Conservation (phyloP, 352 stramenopile genomes). For the Hyaloperonospora brassicae region DNA sequence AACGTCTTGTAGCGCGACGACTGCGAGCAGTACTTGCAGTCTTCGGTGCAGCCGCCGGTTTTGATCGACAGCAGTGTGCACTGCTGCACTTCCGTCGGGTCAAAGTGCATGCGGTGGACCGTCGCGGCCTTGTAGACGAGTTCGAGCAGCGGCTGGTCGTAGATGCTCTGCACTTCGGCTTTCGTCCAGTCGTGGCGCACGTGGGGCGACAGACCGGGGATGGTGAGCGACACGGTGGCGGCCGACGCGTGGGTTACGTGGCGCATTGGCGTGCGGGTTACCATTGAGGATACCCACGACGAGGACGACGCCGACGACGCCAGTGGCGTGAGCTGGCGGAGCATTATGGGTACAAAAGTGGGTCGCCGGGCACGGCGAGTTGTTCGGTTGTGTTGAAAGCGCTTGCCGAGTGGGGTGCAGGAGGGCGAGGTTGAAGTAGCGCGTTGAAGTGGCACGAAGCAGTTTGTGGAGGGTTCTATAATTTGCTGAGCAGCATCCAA, state of each 20-base stretch:
- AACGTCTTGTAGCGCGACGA: slow-evolving; percentile 96
- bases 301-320: no score
- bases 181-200: slow-evolving; percentile 90
- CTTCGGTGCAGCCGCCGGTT: slow-evolving; percentile 91
- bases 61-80: slow-evolving; percentile 97
- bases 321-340: no score
- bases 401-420: no score
- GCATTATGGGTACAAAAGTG: no score
- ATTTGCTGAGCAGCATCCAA: no score
- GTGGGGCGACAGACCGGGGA: slow-evolving; percentile 58
- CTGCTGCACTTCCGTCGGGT: slow-evolving; percentile 95
- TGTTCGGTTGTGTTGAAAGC: no score
- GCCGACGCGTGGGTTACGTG: not conserved
- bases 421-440: no score
- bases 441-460: no score
- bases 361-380: no score
- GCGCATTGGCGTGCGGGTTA: no score
- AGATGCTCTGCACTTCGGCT: slow-evolving; percentile 92
- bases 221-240: slow-evolving; percentile 47
- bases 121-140: slow-evolving; percentile 94
- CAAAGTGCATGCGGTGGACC: slow-evolving; percentile 96
- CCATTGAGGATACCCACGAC: no score
- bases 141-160: slow-evolving; percentile 92
- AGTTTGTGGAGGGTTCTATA: no score
- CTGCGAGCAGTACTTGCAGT: slow-evolving; percentile 95